Base-by-base conservation (phyloP, 331 rosid genomes). In the Acacia pycnantha region DNA sequence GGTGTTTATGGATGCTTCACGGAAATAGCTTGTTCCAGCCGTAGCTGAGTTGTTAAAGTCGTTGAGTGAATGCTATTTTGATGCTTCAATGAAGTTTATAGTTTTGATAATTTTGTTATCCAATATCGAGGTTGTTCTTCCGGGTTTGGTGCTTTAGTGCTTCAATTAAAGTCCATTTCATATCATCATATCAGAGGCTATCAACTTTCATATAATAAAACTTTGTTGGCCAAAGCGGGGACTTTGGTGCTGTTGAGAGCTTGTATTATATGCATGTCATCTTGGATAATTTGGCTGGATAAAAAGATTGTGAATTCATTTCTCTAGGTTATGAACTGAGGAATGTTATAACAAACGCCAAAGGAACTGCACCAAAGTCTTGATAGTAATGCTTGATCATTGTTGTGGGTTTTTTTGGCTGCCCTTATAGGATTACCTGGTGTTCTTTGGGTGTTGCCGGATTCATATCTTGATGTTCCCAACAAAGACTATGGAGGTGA, bases 391-490 rank as follows among this genome's bases (percentile, higher is more conserved):
- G 73, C 40, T 81, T 78, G 27, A 66, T 87, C 61, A 43, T 81
- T 43, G 47, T 61, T 27, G 67, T 66, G 11, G 80, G 22, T 56
- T 8, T 22, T n/a, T 9, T 56, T 56, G 14, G 15, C 64, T 54
- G 12, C 56, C 51, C 84, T 77, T 61, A 83, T 48, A 95, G 99
- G 74, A 59, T 76, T 86, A 56, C 91, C 97, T 35, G 96, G 91
- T 80, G 99, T 95, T 79, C 92, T 95, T 73, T 95, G 99, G 99
- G 97, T 95, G 43, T 87, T 95, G 53, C 98, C 99, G 12, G 98
- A 95, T 93, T 95, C 99, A 12, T 93, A 93, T 84, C 92, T 93
- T 40, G 99, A 95, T 79, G 98, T 95, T 80, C 99, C 93, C 69
- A 93, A 92, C 91, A 89, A 93, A 87, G 99, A 93, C 76, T 95